Percentiles rank a stretch among this genome's conserved stretches.
These are phyloP conservation scores for Ophiostoma himal-ulmi DNA, from an alignment of 2,329 filamentous ascomycete genomes.

Conservation along the genomic window DNA sequence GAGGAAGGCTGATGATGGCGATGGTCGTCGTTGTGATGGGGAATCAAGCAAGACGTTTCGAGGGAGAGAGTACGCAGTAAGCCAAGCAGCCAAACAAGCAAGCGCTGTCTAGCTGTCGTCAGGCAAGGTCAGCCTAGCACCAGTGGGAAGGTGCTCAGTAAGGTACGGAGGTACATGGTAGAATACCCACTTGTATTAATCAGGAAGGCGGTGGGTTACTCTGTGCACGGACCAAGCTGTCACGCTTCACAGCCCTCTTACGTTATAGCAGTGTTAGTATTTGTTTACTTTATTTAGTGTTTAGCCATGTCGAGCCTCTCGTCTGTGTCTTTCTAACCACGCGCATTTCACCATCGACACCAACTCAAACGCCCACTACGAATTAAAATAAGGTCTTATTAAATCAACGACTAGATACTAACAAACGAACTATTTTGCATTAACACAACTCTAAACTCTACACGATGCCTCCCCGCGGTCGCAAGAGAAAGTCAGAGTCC, in stretches of 20 bases:
- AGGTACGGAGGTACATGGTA: conserved; percentile 15
- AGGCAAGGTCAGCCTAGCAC: conserved; percentile 26
- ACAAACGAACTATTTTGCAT: no score
- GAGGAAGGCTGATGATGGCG: not conserved
- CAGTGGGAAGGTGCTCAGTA: not conserved
- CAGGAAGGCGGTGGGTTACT: conserved; percentile 21
- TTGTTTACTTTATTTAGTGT: conserved; percentile 26
- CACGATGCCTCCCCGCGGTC: conserved; percentile 43
- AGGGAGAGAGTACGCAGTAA: not conserved
- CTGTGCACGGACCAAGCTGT: conserved; percentile 24
- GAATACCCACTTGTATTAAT: conserved; percentile 15
- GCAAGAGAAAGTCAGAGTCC: conserved; percentile 43
- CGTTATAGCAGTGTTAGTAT: conserved; percentile 13
- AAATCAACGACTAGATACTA: not conserved
- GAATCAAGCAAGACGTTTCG: not conserved
- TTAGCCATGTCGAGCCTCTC: not conserved
- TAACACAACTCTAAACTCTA: not conserved
- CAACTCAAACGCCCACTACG: not conserved
- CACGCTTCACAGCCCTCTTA: conserved; percentile 11
- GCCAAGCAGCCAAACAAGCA: not conserved
- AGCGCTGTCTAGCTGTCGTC: conserved; percentile 25
- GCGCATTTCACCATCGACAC: not conserved
- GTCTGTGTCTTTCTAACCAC: not conserved
- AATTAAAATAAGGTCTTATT: not conserved
- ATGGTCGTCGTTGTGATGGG: conserved; percentile 15